Base-by-base conservation (phyloP, 139 green algal genomes). In the Tetradesmus lagerheimii region DNA sequence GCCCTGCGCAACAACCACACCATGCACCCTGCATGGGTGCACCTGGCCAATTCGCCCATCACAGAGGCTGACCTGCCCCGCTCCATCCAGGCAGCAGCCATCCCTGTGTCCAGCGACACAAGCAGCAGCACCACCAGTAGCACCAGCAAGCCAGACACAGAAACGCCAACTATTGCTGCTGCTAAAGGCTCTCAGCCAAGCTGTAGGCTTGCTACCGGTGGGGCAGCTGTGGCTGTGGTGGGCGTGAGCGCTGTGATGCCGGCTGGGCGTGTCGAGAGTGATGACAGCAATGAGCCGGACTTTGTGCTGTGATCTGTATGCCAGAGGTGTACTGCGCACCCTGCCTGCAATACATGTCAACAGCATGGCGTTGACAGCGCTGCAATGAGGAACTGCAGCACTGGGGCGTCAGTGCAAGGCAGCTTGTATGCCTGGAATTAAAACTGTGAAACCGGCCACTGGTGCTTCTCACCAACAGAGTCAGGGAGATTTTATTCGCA, bases 1-100 rank as follows among this genome's bases (percentile, higher is more conserved):
- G 91, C 93, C 47, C 80, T 95, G 88, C 77, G 89, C 0, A 79
- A 95, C 83, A 86, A 78, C 34, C 47, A 80, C 64, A 64, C 83
- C 82, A n/a, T 37, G 25, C 93, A 95, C 85, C 3, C 38, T 12
- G 90, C 89, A 1, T 94, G 92, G 92, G 37, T 31, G 12, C 90
- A 94, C 74, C 50, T 94, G 47, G 31, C 4, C 2, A 82, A 47
- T 27, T 41, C 71, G 18, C 83, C 83, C 35, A 34, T 79, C 57
- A 88, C 83, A 15, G 83, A 88, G 62, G 50, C 29, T 34, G 83
- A 88, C 62, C 50, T 88, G 35, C 83, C 83, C 39, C n/a, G 80
- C 29, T 31, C 41, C 43, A 86, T 67, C 74, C 31, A 80, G 34
- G 74, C 74, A 38, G 74, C 34, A 23, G 0, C 74, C 29, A 80